Evolutionary conservation across 208 protist genomes (phyloP).

Genomic region (Trypanosoma brucei): DNA sequence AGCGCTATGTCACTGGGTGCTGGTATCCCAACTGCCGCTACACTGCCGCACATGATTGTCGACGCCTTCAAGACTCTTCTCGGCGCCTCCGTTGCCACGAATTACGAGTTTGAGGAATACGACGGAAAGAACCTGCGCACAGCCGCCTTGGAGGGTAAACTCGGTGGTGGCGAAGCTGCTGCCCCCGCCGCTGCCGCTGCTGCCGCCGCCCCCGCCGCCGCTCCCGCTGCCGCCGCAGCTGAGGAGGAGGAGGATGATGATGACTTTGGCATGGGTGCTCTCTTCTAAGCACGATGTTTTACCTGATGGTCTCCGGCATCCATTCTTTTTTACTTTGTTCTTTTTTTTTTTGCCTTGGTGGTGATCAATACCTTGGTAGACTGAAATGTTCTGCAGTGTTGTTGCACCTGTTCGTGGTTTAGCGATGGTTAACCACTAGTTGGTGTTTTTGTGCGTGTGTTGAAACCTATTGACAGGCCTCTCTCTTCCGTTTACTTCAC

Average conservation of each 20-base stretch:
- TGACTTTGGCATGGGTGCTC: conserved; percentile 79
- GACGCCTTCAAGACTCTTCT: conserved; percentile 97
- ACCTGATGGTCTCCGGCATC: neutral
- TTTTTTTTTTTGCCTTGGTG: neutral
- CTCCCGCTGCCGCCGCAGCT: conserved; percentile 35
- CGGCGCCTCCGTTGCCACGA: conserved; percentile 92
- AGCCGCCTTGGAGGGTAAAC: conserved; percentile 77
- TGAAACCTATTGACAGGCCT: too few relatives aligned
- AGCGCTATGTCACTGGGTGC: conserved; percentile 94
- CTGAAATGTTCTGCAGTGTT: too few relatives aligned
- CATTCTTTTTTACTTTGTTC: neutral
- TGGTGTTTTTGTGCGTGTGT: neutral
- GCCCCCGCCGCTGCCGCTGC: conserved; percentile 44
- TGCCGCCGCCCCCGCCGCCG: conserved; percentile 26
- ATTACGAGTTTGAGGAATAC: conserved; percentile 89
- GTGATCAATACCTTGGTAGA: too few relatives aligned
- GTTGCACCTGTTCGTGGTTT: too few relatives aligned
- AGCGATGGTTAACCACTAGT: neutral
- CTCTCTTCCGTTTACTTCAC: conserved; percentile 3
- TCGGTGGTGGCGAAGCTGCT: conserved; percentile 69
- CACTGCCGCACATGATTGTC: conserved; percentile 94
- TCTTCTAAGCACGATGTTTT: conserved; percentile 60
- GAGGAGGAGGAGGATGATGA: conserved; percentile 75
- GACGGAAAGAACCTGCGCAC: conserved; percentile 87
- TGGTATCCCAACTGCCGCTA: conserved; percentile 92